These are phyloP conservation scores for Vigna nakashimae DNA, from an alignment of 306 rosid genomes.

Conservation along the genomic window DNA sequence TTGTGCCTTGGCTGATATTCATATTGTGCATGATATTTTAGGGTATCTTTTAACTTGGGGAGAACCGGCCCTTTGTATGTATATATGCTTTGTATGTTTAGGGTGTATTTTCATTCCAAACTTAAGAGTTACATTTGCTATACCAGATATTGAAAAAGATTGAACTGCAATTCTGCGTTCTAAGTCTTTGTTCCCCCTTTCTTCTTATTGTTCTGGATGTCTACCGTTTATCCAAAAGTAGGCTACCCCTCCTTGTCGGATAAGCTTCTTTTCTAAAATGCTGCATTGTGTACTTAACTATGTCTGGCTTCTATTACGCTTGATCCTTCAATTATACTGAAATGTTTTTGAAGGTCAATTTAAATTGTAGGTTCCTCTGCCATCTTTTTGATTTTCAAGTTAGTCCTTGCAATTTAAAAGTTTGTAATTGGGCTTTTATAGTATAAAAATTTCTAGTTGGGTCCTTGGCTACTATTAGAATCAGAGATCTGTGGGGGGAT, in stretches of 20 bases:
- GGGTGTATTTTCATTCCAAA: neutral
- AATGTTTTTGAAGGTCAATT: neutral
- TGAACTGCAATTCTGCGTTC: neutral
- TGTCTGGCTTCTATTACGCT: neutral
- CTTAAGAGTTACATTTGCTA: neutral
- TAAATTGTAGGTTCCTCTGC: neutral
- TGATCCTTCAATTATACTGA: conserved; percentile 1
- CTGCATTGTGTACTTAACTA: too few species aligned
- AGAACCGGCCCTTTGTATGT: neutral
- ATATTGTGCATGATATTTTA: neutral
- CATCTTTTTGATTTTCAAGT: neutral
- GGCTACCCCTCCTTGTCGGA: neutral
- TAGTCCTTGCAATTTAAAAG: neutral
- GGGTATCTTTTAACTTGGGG: neutral
- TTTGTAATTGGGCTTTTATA: neutral
- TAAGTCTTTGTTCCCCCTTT: neutral
- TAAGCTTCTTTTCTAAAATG: neutral
- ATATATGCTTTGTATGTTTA: neutral
- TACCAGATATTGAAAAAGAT: neutral
- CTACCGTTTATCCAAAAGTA: neutral
- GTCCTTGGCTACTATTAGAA: neutral
- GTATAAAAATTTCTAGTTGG: neutral
- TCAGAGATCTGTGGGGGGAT: neutral
- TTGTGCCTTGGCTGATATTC: too few species aligned
- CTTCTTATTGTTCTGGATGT: neutral